phyloP scores from a whole-genome alignment of 1,284 basidiomycete species.

The Phellopilus nigrolimitatus region DNA sequence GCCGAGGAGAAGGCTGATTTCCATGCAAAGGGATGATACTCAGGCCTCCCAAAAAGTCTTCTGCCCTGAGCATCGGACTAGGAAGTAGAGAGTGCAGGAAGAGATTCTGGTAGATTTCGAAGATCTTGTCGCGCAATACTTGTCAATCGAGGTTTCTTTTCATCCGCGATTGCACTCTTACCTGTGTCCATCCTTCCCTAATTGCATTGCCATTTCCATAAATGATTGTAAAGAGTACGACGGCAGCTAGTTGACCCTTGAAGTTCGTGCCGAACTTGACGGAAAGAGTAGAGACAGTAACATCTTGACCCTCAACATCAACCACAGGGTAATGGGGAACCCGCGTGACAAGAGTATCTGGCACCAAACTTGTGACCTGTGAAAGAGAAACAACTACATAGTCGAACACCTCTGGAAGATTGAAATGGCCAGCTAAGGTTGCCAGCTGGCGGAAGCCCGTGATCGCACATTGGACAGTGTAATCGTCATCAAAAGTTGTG shows the following conservation, averaged over 20 bases:
- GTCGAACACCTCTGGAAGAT: conserved; percentile 93
- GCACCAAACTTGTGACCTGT: conserved; percentile 79
- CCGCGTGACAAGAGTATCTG: conserved; percentile 66
- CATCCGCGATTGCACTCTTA: conserved; percentile 32
- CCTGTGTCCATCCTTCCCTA: conserved; percentile 91
- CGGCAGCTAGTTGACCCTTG: conserved; percentile 94
- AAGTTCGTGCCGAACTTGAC: conserved; percentile 95
- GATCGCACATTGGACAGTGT: conserved; percentile 92
- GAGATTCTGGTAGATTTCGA: conserved; percentile 97
- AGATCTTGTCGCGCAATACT: conserved; percentile 54
- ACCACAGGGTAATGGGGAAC: conserved; percentile 85
- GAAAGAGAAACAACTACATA: conserved; percentile 92
- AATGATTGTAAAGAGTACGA: conserved; percentile 96
- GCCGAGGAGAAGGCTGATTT: conserved; percentile 63
- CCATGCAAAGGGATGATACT: conserved; percentile 86
- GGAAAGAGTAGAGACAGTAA: conserved; percentile 90
- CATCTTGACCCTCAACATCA: conserved; percentile 86
- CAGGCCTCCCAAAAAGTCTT: conserved; percentile 89
- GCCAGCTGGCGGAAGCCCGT: conserved; percentile 96
- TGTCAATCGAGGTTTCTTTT: conserved; percentile 9
- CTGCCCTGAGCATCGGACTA: conserved; percentile 87
- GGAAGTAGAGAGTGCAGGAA: conserved; percentile 93
- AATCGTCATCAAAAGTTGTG: conserved; percentile 94
- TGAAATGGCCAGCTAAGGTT: conserved; percentile 85
- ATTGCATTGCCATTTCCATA: conserved; percentile 96